Base-by-base conservation (phyloP, 2,329 filamentous ascomycete species). In the Achaetomium macrosporum region DNA sequence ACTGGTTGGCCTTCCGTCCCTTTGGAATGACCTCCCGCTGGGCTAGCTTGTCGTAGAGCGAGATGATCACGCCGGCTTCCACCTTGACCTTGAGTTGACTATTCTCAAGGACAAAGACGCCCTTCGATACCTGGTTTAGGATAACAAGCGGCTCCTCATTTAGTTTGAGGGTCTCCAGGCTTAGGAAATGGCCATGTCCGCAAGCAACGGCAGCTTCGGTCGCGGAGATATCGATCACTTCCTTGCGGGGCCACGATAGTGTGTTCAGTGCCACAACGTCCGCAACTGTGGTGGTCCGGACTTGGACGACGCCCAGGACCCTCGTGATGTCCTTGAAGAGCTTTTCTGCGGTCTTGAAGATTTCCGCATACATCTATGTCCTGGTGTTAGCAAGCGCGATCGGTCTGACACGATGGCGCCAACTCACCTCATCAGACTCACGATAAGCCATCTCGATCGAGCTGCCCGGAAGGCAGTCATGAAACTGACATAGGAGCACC, bases 401-500 rank as follows among this genome's bases (percentile, higher is more conserved):
- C 11, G 51, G 8, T 19, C 17, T 25, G 1, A 11, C 19, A 11
- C 17, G 6, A 15, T 0, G 5, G 11, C 19, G 31, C 16, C 15
- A 42, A 61, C 71, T 67, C 69, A 82, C 81, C 72, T 90, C 81
- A 66, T 96, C 87, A 3, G 91, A 95, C 66, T 99, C 93, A 67
- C 95, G 89, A 64, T 97, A 97, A 69, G 90, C 96, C 90, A 97
- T 96, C 69, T 95, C 91, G 62, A 99, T 97, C 33, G 84, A 88
- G 66, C 90, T 96, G 51, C 93, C 93, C 0, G 93, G 93, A 47
- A 99, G 77, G 67, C 93, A 97, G 67, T 99, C 93, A 60, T 99
- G 93, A 76, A 99, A 99, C 65, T 99, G 93, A 61, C 92, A 97
- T 25, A 97, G 81, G 20, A 97, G 77, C 3, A 92, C 86, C 51